These are phyloP conservation scores for Xerocomellus dryophilus DNA, from an alignment of 768 basidiomycete species.

Conservation along the genomic window DNA sequence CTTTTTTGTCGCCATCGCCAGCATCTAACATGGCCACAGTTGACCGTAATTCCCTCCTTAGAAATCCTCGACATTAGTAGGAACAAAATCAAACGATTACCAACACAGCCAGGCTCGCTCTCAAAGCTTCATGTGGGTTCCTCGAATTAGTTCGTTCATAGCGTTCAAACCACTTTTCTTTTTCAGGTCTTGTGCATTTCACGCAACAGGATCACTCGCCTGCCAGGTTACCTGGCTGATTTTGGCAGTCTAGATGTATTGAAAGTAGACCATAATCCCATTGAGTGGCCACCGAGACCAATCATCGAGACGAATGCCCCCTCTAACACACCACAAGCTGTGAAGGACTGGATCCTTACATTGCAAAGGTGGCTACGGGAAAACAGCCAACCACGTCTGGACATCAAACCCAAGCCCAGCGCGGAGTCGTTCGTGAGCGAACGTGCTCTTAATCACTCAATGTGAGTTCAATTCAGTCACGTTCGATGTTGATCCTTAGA, in stretches of 20 bases:
- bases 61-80: constrained; percentile 94
- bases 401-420: constrained; percentile 34
- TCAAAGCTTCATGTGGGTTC: constrained; percentile 64
- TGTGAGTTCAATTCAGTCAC: constrained; percentile 17
- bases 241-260: constrained; percentile 75
- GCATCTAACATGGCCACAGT: constrained; percentile 41
- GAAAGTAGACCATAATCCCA: constrained; percentile 86
- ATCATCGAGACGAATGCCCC: constrained; percentile 47
- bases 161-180: neutral
- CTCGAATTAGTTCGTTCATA: neutral
- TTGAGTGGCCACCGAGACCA: constrained; percentile 83
- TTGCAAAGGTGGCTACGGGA: constrained; percentile 76
- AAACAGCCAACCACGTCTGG: constrained; percentile 37
- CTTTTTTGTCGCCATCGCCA: constrained; percentile 1
- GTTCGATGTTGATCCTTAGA: constrained; percentile 1
- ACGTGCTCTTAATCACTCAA: constrained; percentile 35
- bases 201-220: constrained; percentile 74
- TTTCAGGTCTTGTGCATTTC: constrained; percentile 80
- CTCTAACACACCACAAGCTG: constrained; percentile 45
- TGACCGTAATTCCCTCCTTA: constrained; percentile 79
- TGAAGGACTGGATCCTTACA: constrained; percentile 68
- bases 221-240: constrained; percentile 75
- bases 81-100: constrained; percentile 83
- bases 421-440: constrained; percentile 53
- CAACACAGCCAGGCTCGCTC: constrained; percentile 75